These are phyloP conservation scores for Austroboletus niveus DNA, from an alignment of 1,284 basidiomycete genomes.

Conservation along the genomic window DNA sequence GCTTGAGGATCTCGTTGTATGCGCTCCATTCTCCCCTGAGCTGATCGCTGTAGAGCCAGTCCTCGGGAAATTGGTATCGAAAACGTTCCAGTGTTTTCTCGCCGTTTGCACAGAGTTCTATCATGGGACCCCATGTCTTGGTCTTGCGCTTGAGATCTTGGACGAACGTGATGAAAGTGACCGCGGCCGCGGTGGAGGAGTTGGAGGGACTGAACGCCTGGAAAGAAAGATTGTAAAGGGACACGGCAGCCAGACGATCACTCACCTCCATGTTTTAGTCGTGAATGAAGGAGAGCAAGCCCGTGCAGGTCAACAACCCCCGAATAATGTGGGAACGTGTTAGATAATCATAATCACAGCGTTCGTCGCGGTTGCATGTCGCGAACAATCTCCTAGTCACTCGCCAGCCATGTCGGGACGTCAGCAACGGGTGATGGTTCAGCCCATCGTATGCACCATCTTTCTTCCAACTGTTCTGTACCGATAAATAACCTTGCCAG, in stretches of 20 bases:
- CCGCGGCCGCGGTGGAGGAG: conserved; percentile 93
- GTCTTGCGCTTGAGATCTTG: conserved; percentile 98
- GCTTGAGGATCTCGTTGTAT: conserved; percentile 95
- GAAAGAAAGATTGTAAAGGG: conserved; percentile 8
- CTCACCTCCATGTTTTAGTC: conserved; percentile 32
- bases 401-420: conserved; percentile 78
- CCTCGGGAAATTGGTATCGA: conserved; percentile 92
- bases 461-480: conserved; percentile 4
- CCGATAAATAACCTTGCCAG: conserved; percentile 46
- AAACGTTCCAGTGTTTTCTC: conserved; percentile 98
- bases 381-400: no score
- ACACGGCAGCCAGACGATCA: background rate
- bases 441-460: conserved; percentile 80
- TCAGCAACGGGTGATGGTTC: conserved; percentile 95
- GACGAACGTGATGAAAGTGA: conserved; percentile 98
- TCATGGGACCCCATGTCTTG: conserved; percentile 96
- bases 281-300: conserved; percentile 6
- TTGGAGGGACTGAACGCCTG: conserved; percentile 62
- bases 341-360: conserved; percentile 28
- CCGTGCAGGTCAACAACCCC: conserved; percentile 5
- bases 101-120: conserved; percentile 89
- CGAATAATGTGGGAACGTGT: conserved; percentile 23
- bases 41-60: conserved; percentile 99
- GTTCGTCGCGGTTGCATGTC: no score
- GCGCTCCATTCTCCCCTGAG: conserved; percentile 97